Evolutionary conservation across 345 rosid genomes (phyloP), one percentile per base, ranked within the genome.

Genomic region (Eucalyptus regnans): DNA sequence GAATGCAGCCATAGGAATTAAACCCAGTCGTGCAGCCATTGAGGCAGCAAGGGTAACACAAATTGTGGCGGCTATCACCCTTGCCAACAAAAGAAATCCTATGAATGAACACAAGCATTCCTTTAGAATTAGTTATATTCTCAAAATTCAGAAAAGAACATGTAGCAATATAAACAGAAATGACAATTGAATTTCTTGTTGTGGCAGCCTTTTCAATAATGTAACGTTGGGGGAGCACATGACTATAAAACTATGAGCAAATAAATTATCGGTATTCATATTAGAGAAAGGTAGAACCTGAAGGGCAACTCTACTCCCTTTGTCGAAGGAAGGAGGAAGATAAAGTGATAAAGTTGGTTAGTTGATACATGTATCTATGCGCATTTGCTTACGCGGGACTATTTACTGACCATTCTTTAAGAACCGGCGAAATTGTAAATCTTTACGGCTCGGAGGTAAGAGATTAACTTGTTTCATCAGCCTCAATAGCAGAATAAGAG

Each of bases 1-100:
- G 76, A 97, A 97, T 10, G 99, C 98, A 41, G 98, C 99, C 99
- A 96, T 96, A 23, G 95, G 93, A 3, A 95, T 95, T 6, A 98
- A 22, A 83, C 99, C 99, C 7, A 97, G 92, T 43, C 97, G 91
- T 76, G 99, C 95, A 20, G 98, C 98, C 95, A 95, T 94, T 86
- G 98, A 94, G 79, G 99, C 99, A 88, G 99, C 95, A 86, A 97
- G 91, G 23, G 62, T 56, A 56, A 56, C 62, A 56, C 62, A 96
- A 88, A 96, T 94, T 87, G 99, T 98, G 86, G 92, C 97, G 5
- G 99, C 99, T 91, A 98, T 87, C 27, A 95, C 97, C 94, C 99
- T 93, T 7, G 95, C 94, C 90, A 96, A 88, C 92, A 98, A 44
- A 66, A 92, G 64, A 52, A 93, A 64, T 17, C 98, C 99, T 96